Percentiles rank a stretch among this genome's conserved stretches.
phyloP scores from a whole-genome alignment of 345 rosid species.

The Lumnitzera littorea region DNA sequence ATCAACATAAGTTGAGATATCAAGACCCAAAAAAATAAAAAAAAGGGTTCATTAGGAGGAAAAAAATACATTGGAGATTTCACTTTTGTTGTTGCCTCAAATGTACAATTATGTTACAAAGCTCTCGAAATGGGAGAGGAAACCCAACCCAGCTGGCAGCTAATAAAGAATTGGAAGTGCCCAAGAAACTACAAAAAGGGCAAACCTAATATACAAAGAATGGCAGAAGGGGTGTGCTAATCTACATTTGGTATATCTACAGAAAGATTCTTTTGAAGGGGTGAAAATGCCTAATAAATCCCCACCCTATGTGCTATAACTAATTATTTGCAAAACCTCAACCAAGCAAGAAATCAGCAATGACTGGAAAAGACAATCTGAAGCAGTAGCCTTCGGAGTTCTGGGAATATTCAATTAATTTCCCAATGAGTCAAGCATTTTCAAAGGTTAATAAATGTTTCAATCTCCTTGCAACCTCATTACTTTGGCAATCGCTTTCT shows the following conservation, averaged over 20 bases:
- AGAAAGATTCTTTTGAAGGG: constrained; percentile 16
- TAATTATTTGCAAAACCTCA: constrained; percentile 10
- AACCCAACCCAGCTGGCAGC: background rate
- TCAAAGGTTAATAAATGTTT: constrained; percentile 55
- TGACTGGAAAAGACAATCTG: constrained; percentile 6
- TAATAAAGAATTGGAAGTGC: constrained; percentile 17
- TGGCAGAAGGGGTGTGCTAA: constrained; percentile 25
- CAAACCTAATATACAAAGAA: constrained; percentile 39
- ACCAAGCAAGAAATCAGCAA: constrained; percentile 12
- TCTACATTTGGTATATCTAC: constrained; percentile 35
- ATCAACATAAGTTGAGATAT: too few species aligned
- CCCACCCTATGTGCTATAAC: constrained; percentile 22
- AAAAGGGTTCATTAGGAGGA: background rate
- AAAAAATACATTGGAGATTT: constrained; percentile 14
- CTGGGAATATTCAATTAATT: constrained; percentile 10
- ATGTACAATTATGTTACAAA: constrained; percentile 55
- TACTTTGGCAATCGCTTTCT: constrained; percentile 59
- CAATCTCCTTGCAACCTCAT: constrained; percentile 69
- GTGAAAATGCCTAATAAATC: constrained; percentile 16
- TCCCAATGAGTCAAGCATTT: constrained; percentile 13
- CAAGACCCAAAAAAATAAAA: background rate
- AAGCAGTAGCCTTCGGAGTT: background rate
- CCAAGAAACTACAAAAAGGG: constrained; percentile 14
- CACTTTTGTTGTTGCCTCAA: constrained; percentile 27
- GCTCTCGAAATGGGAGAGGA: constrained; percentile 13